These are phyloP conservation scores for Cercospora sp. DNA, from an alignment of 2,329 filamentous ascomycete species.

Conservation along the genomic window DNA sequence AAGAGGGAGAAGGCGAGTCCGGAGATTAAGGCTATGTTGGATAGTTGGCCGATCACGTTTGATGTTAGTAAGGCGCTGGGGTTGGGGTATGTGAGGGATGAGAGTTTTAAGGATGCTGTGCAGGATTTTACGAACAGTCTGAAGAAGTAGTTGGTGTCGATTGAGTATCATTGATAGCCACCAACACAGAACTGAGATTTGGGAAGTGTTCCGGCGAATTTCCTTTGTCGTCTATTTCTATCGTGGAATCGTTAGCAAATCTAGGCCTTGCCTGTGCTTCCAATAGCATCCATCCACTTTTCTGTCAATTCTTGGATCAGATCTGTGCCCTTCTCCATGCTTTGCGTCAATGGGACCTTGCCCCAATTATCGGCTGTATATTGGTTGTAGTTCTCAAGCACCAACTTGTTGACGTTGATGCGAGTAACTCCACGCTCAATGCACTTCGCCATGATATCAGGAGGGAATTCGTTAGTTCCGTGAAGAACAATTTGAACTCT, in stretches of 20 bases:
- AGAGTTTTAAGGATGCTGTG: constrained; percentile 49
- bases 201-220: neutral
- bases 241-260: neutral
- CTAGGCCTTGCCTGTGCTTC: constrained; percentile 28
- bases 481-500: constrained; percentile 57
- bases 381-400: constrained; percentile 52
- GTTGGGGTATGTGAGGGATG: constrained; percentile 55
- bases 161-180: neutral
- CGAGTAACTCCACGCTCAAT: constrained; percentile 58
- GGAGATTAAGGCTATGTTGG: constrained; percentile 54
- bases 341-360: constrained; percentile 53
- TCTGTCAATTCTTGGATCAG: constrained; percentile 59
- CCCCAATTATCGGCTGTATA: constrained; percentile 53
- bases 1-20: constrained; percentile 54
- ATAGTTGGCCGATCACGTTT: constrained; percentile 59
- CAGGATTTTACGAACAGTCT: constrained; percentile 44
- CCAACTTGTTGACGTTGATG: constrained; percentile 61
- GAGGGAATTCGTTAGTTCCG: constrained; percentile 58
- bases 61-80: constrained; percentile 57
- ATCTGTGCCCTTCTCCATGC: constrained; percentile 57
- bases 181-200: neutral
- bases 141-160: constrained; percentile 27
- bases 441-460: constrained; percentile 56
- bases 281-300: constrained; percentile 52
- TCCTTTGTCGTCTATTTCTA: neutral